Base-by-base conservation (phyloP, 192 early-diverging fungal genomes). In the Cetraspora pellucida region DNA sequence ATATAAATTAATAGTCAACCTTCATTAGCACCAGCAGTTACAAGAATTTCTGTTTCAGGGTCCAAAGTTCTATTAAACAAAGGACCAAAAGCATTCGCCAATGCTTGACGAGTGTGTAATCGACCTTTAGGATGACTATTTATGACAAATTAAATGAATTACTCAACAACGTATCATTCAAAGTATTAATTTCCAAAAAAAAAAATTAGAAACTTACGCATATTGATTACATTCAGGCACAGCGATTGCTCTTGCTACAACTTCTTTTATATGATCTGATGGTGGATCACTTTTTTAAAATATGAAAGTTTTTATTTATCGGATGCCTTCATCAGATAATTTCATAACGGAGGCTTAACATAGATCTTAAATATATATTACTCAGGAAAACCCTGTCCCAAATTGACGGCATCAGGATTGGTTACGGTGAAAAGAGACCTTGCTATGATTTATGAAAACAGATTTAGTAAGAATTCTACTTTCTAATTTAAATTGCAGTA, bases 351-450 rank as follows among this genome's bases (percentile, higher is more conserved):
- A 37, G n/a, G 6, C 57, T 78, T 10, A 46, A 19, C 10, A n/a
- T 44, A 16, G 31, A 69, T 44, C 27, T 6, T 17, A 11, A 58
- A 2, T 27, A 50, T 37, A 37, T 37, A 69, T 72, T 87, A 88
- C 88, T 89, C 89, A 91, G 92, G 91, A 66, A 87, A 93, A 1
- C 89, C 94, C 81, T 98, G 97, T 4, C 97, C 97, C 16, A 97
- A 87, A 84, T 98, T 97, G 77, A 96, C 94, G 6, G 96, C 95
- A 52, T 90, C 86, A 65, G 93, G 90, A 68, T 93, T 89, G 6
- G 87, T 85, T 11, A 95, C 91, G 54, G 94, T 96, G 83, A 95
- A 96, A 80, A 94, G 89, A 31, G 90, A 92, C 93, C 93, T 93
- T 9, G 92, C 90, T 89, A 77, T 43, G 13, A 43, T 31, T 9